Evolutionary conservation across 2,329 filamentous ascomycete genomes (phyloP).

Genomic region (Diaporthe ampelina): DNA sequence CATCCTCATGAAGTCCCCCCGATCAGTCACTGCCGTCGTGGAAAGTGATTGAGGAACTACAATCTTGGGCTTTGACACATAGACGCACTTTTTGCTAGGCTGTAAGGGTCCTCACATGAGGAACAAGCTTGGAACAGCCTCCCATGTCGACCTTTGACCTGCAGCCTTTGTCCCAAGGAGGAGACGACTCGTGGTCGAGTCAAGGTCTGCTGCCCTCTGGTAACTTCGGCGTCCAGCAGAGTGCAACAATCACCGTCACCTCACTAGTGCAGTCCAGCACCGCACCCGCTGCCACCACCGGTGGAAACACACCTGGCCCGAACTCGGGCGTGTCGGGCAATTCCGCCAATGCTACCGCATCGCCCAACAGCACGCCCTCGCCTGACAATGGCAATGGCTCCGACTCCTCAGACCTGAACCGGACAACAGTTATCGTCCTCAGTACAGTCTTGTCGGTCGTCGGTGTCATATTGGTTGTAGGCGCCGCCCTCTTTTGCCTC

Average conservation of each 20-base stretch:
- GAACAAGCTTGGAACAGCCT: background rate
- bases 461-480: conserved; percentile 55
- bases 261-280: conserved; percentile 7
- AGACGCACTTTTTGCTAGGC: background rate
- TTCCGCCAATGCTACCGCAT: conserved; percentile 9
- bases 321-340: conserved; percentile 9
- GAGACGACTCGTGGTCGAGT: background rate
- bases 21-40: background rate
- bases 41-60: background rate
- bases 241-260: conserved; percentile 6
- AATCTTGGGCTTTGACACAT: background rate
- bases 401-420: conserved; percentile 44
- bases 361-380: conserved; percentile 4
- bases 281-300: background rate
- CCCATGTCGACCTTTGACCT: conserved; percentile 24
- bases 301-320: background rate
- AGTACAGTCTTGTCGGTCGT: conserved; percentile 64
- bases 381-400: conserved; percentile 2
- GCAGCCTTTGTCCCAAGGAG: background rate
- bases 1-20: background rate
- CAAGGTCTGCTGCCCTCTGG: conserved; percentile 12
- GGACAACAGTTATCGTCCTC: conserved; percentile 64
- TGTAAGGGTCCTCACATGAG: background rate
- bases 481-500: conserved; percentile 55
- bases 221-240: conserved; percentile 6